Conservation (phyloP, 192 early-diverging fungal species). For the Coemansia asiatica region DNA sequence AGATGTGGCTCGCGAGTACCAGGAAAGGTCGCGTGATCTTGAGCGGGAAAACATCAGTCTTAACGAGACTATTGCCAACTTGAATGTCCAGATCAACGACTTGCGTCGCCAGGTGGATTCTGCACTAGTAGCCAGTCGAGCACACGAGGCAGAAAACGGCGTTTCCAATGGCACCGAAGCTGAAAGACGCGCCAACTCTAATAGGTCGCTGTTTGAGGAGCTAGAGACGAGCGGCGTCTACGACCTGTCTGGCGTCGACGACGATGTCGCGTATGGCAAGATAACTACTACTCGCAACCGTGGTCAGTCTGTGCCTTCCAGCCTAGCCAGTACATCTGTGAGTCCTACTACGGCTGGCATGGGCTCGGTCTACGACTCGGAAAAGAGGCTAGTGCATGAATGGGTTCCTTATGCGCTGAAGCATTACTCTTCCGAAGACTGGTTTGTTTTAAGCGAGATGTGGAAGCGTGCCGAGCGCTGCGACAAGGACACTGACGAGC, state of each 20-base stretch:
- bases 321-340: constrained; percentile 8
- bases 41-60: constrained; percentile 33
- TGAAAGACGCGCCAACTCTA: background rate
- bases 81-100: constrained; percentile 38
- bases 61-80: constrained; percentile 22
- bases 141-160: constrained; percentile 4
- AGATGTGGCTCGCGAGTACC: constrained; percentile 22
- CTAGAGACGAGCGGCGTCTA: constrained; percentile 24
- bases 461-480: constrained; percentile 53
- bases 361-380: background rate
- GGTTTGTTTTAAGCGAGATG: constrained; percentile 46
- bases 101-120: constrained; percentile 13
- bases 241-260: constrained; percentile 35
- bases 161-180: constrained; percentile 3
- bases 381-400: constrained; percentile 24
- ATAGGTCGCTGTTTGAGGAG: constrained; percentile 38
- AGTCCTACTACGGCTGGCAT: constrained; percentile 21
- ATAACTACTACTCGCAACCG: constrained; percentile 1
- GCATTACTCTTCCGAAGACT: constrained; percentile 46
- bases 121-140: constrained; percentile 3
- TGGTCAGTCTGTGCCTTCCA: constrained; percentile 4
- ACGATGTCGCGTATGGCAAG: constrained; percentile 15
- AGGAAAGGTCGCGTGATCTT: constrained; percentile 18
- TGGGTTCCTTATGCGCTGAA: constrained; percentile 31
- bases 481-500: constrained; percentile 25